These are phyloP conservation scores for Telfairia occidentalis DNA, from an alignment of 331 rosid genomes.

Conservation along the genomic window DNA sequence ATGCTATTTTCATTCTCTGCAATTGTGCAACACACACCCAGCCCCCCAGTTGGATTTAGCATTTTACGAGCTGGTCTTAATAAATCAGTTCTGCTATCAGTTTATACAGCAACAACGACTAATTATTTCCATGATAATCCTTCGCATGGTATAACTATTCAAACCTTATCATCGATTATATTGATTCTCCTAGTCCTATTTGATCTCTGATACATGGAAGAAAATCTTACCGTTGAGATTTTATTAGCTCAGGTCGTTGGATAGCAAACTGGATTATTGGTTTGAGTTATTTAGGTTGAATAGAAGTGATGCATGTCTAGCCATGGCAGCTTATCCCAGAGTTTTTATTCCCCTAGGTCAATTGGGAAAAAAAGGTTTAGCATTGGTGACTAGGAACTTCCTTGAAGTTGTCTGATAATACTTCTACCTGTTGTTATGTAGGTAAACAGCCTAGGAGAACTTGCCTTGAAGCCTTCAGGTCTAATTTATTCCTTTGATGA, in stretches of 20 bases:
- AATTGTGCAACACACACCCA: constrained; percentile 80
- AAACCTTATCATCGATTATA: neutral
- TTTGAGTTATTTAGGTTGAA: neutral
- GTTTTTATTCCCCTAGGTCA: neutral
- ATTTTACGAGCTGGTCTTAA: constrained; percentile 91
- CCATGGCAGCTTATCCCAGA: neutral
- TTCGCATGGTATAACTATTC: constrained; percentile 54
- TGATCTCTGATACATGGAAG: neutral
- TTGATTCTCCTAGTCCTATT: neutral
- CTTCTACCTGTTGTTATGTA: neutral
- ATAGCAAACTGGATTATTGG: neutral
- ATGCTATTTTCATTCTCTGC: constrained; percentile 93
- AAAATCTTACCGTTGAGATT: neutral
- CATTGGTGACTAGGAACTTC: neutral
- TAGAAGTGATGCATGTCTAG: neutral
- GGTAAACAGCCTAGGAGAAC: neutral
- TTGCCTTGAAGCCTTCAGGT: neutral
- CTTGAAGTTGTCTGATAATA: neutral
- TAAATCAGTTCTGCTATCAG: constrained; percentile 82
- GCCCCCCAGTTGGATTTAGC: constrained; percentile 84
- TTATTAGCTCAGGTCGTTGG: neutral
- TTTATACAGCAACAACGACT: constrained; percentile 63
- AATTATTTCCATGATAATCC: constrained; percentile 37
- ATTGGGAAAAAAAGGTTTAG: neutral
- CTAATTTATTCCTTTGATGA: neutral